phyloP scores from a whole-genome alignment of 2,329 filamentous ascomycete genomes.

The Pseudogymnoascus sp. region DNA sequence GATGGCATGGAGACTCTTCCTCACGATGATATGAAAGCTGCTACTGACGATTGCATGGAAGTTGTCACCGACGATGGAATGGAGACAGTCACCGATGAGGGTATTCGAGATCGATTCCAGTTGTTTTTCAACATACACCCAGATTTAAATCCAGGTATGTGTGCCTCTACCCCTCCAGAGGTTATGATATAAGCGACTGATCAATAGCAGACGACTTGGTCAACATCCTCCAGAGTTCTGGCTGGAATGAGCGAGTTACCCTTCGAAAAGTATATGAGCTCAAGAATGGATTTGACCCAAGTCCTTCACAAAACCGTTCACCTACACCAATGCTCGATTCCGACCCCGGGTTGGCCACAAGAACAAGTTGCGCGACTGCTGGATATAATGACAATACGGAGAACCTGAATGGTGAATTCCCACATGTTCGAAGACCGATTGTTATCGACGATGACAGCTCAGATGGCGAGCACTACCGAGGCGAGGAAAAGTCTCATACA shows the following conservation, averaged over 20 bases:
- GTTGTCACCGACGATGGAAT: neutral
- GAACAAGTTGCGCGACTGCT: neutral
- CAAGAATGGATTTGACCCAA: neutral
- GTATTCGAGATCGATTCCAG: neutral
- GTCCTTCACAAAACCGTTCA: neutral
- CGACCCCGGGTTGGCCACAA: neutral
- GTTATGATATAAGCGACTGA: neutral
- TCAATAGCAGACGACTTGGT: neutral
- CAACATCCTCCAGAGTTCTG: neutral
- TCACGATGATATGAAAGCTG: neutral
- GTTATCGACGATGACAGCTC: neutral
- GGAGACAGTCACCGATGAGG: neutral
- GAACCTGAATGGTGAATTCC: neutral
- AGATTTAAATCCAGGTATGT: neutral
- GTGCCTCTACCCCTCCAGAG: neutral
- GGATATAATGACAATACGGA: neutral
- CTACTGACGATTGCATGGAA: neutral
- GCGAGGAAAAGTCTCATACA: neutral
- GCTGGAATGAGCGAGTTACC: neutral
- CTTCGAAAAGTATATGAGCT: constrained; percentile 1
- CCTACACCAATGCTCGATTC: neutral
- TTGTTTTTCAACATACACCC: neutral
- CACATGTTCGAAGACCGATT: neutral
- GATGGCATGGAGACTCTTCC: neutral
- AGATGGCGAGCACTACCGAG: neutral